Percentiles rank a stretch among this genome's conserved stretches.
Conservation (phyloP, 78 protist species). For the Thecamonas trahens region DNA sequence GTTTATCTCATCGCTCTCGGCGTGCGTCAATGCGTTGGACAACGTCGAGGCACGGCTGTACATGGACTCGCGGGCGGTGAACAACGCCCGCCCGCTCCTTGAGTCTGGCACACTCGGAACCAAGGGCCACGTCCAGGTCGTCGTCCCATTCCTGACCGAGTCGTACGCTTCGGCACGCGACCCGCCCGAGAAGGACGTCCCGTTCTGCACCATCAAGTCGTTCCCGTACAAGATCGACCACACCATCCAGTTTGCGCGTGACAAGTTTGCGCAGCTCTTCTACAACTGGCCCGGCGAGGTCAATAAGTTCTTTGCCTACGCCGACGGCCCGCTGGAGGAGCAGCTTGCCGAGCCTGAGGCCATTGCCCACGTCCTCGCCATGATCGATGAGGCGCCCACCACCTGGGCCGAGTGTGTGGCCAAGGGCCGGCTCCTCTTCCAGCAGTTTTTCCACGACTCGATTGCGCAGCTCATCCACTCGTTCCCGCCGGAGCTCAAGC, state of each 20-base stretch:
- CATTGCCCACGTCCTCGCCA: no score
- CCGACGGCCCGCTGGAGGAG: no score
- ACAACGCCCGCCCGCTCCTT: conserved; percentile 77
- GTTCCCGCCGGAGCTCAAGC: no score
- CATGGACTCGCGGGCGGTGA: conserved; percentile 85
- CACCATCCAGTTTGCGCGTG: conserved; percentile 89
- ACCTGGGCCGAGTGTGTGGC: no score
- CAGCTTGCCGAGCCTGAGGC: no score
- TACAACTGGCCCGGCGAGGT: conserved; percentile 80
- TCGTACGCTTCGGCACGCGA: conserved; percentile 85
- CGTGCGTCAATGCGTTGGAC: conserved; percentile 90
- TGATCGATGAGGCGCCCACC: no score
- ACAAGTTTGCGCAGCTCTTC: conserved; percentile 79
- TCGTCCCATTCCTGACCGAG: conserved; percentile 91
- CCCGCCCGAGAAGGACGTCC: conserved; percentile 93
- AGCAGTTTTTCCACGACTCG: no score
- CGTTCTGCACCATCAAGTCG: conserved; percentile 93
- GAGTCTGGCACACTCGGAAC: conserved; percentile 98
- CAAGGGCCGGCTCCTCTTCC: no score
- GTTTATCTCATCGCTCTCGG: conserved; percentile 76
- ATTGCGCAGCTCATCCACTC: no score
- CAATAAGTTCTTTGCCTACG: no score
- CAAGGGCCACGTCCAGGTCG: conserved; percentile 89
- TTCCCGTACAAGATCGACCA: conserved; percentile 96
- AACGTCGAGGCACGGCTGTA: conserved; percentile 88